Evolutionary conservation across 23 red algal species (phyloP), one percentile per base, ranked within the genome.

Genomic region (Gracilaria domingensis): DNA sequence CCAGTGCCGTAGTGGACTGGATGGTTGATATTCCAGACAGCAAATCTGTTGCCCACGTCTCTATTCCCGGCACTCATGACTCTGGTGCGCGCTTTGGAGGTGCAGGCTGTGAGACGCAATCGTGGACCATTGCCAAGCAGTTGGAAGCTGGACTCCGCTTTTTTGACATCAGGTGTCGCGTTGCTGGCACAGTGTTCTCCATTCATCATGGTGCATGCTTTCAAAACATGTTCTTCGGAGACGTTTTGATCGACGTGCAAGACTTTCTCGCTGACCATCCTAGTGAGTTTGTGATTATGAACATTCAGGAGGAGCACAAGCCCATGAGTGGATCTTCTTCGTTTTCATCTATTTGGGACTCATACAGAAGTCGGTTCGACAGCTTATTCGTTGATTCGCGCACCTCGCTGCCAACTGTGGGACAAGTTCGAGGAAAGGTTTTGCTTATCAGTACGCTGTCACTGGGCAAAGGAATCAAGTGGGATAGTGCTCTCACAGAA

Each of bases 21-120:
- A 86, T 86, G 83, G 13, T 35, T 30, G 62, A 86, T 26, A 30
- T 86, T 24, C 39, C 83, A 30, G 25, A 74, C 47, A 57, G 66
- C 38, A 48, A 70, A 75, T 74, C 83, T 33, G 48, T 86, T 50
- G 62, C 61, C 18, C 61, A 86, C 30, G 83, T 86, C 62, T 86
- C 83, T 29, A 86, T 86, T 86, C 83, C 83, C 9, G 83, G 83
- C 12, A 86, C 83, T 54, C 83, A 86, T 35, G 83, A 86, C 51
- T 55, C 65, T 32, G 83, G 83, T 25, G 83, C 83, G 14, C 66
- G 36, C 20, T 74, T 26, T 33, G 83, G 83, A 21, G 83, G 83
- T 34, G 49, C 40, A 42, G 66, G 12, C 14, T 86, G 83, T 53
- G 61, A 86, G 49, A 86, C 83, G 18, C 83, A 86, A 26, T 44